phyloP scores from a whole-genome alignment of 2,329 filamentous ascomycete genomes.

The Penicillium sp. region DNA sequence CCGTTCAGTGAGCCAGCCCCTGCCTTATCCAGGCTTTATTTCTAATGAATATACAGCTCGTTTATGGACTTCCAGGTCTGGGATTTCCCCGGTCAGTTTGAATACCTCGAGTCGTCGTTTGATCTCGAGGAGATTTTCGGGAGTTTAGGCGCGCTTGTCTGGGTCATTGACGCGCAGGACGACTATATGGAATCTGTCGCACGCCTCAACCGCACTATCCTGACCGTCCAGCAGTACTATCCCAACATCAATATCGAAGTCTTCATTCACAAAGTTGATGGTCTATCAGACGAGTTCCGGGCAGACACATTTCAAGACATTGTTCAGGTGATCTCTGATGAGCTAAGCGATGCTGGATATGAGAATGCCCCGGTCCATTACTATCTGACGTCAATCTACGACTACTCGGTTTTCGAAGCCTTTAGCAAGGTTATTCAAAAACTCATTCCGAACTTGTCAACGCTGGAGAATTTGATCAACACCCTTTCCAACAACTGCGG shows the following conservation, averaged over 20 bases:
- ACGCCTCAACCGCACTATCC: slow-evolving; percentile 84
- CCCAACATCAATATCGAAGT: slow-evolving; percentile 97
- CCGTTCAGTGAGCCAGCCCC: slow-evolving; percentile 78
- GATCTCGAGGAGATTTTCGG: slow-evolving; percentile 94
- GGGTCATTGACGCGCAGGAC: slow-evolving; percentile 98
- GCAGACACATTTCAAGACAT: slow-evolving; percentile 96
- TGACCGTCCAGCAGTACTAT: slow-evolving; percentile 85
- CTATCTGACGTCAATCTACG: slow-evolving; percentile 97
- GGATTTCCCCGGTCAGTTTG: slow-evolving; percentile 95
- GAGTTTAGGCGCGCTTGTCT: slow-evolving; percentile 91
- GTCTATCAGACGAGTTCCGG: slow-evolving; percentile 95
- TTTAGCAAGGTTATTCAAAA: slow-evolving; percentile 99
- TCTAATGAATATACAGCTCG: slow-evolving; percentile 62
- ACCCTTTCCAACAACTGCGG: slow-evolving; percentile 91
- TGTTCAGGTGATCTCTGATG: slow-evolving; percentile 93
- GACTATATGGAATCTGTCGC: slow-evolving; percentile 93
- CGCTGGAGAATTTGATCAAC: slow-evolving; percentile 91
- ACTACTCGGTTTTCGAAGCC: slow-evolving; percentile 97
- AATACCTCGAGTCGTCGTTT: slow-evolving; percentile 87
- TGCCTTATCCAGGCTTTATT: background rate
- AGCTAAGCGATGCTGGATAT: slow-evolving; percentile 89
- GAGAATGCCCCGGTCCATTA: slow-evolving; percentile 94
- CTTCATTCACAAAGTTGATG: slow-evolving; percentile 98
- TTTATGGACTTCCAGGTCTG: slow-evolving; percentile 99
- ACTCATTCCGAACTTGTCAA: slow-evolving; percentile 88